Evolutionary conservation across 1,284 basidiomycete species (phyloP), one percentile per base, ranked within the genome.

Genomic region (Trametes polyzona): DNA sequence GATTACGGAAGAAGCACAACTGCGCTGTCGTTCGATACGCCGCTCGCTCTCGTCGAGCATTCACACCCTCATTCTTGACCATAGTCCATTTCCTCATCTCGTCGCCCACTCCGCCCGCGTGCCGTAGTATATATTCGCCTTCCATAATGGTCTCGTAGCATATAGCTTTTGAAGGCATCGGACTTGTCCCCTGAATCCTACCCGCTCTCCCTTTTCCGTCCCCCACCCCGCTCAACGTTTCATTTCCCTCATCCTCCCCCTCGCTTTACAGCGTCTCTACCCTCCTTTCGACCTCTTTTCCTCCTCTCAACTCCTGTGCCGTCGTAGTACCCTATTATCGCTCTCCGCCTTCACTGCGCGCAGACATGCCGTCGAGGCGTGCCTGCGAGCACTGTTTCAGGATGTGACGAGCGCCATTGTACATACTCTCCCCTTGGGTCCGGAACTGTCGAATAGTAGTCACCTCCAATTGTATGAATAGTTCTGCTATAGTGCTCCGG

Each of bases 371-470:
- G 48, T 19, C 21, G 9, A 32, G 42, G 26, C 23, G 14, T 27
- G 21, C 46, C 10, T 21, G 16, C 32, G 17, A n/a, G 6, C 23
- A 16, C 33, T 8, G 36, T 33, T 1, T 10, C n/a, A 27, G 29
- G 9, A 11, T 17, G 55, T 23, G 26, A 23, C 39, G 36, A 23
- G 21, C 21, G 16, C 48, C 43, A 36, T 48, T 52, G 56, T 58
- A 52, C 50, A 58, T 58, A 58, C 33, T 52, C 40, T 43, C 37
- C 27, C 21, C 41, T 41, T 49, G 56, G 50, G 42, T 47, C 39
- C 40, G 57, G 57, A 59, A 55, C 30, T 53, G 51, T 53, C 52
- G 51, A 50, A 50, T 53, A 58, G 47, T 44, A 53, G 47, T 37
- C 50, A 24, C 50, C 17, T 52, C 4, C 41, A 49, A 33, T 21